Conservation (phyloP, 2,329 filamentous ascomycete genomes). For the Fusarium sp. region DNA sequence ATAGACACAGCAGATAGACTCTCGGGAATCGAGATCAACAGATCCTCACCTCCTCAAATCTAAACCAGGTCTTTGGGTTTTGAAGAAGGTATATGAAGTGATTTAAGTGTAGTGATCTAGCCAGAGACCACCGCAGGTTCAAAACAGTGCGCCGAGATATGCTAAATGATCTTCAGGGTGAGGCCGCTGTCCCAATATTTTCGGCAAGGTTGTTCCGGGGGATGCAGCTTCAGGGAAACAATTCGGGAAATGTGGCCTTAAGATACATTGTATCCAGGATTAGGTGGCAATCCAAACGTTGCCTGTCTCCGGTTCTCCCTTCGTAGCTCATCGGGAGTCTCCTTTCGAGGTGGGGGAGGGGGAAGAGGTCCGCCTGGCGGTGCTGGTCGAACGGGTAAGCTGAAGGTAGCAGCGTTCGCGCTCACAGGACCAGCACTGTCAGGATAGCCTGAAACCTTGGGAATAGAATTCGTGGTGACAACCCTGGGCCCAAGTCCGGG, state of each 20-base stretch:
- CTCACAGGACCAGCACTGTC: conserved; percentile 54
- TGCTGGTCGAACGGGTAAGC: conserved; percentile 71
- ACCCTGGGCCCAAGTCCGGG: conserved; percentile 64
- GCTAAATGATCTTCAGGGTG: conserved; percentile 42
- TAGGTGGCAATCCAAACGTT: conserved; percentile 59
- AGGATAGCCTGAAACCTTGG: conserved; percentile 53
- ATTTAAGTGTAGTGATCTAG: conserved; percentile 35
- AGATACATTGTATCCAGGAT: conserved; percentile 49
- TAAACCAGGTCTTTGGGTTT: conserved; percentile 15
- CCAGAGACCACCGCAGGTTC: conserved; percentile 38
- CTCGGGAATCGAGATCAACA: conserved; percentile 27
- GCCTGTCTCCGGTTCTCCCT: conserved; percentile 64
- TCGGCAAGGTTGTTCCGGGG: conserved; percentile 19
- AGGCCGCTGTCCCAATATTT: conserved; percentile 33
- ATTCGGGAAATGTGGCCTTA: conserved; percentile 26
- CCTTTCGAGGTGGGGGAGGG: conserved; percentile 67
- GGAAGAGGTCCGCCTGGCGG: conserved; percentile 68
- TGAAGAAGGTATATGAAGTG: conserved; percentile 35
- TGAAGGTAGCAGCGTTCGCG: conserved; percentile 62
- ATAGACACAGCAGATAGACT: conserved; percentile 31
- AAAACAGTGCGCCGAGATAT: conserved; percentile 48
- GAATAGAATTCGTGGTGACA: conserved; percentile 62
- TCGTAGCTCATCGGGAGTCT: conserved; percentile 62
- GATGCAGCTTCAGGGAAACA: conserved; percentile 24
- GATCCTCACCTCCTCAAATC: conserved; percentile 28